Evolutionary conservation across 306 rosid genomes (phyloP).

Genomic region (Acacia acuminata): DNA sequence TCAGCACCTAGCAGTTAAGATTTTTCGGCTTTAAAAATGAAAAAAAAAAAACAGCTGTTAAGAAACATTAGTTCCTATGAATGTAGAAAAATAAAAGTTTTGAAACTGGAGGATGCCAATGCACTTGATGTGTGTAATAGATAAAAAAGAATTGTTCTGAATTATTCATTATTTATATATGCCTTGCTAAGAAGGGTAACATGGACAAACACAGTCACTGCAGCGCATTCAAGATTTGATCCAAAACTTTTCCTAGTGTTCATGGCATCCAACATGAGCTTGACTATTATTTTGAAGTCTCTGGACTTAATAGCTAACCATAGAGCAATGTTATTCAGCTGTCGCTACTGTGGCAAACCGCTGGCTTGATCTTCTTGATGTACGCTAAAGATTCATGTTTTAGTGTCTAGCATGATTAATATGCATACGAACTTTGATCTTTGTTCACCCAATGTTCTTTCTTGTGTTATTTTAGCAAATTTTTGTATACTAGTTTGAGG

Average conservation of each 20-base stretch:
- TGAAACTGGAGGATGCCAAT: neutral
- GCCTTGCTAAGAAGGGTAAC: neutral
- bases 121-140: constrained; percentile 4
- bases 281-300: neutral
- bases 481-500: constrained; percentile 13
- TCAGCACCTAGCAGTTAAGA: constrained; percentile 2
- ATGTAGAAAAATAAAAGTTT: constrained; percentile 3
- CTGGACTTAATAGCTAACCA: constrained; percentile 32
- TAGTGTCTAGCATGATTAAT: constrained; percentile 29
- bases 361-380: constrained; percentile 99
- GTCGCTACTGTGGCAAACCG: constrained; percentile 88
- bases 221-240: neutral
- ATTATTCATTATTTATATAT: neutral
- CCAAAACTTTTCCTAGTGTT: neutral
- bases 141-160: neutral
- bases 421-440: constrained; percentile 3
- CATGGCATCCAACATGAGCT: neutral
- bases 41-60: neutral
- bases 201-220: neutral
- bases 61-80: neutral
- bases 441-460: neutral
- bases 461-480: neutral
- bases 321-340: constrained; percentile 86
- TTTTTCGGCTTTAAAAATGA: neutral
- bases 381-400: constrained; percentile 44